Evolutionary conservation across 192 early-diverging fungal genomes (phyloP), one percentile per base, ranked within the genome.

Genomic region (Coemansia sp.): DNA sequence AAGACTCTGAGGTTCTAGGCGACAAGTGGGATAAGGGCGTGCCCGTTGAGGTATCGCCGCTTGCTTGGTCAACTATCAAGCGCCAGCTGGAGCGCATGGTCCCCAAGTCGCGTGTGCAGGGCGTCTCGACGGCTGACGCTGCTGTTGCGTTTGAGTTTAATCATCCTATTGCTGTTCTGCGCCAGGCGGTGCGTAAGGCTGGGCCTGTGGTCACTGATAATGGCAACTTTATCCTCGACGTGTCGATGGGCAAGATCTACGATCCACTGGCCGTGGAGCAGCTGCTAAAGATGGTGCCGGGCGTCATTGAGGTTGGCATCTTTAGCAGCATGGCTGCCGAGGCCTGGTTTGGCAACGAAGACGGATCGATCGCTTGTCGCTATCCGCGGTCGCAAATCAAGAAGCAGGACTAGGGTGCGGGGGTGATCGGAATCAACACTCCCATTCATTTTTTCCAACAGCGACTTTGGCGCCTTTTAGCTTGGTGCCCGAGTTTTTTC

Each of bases 151-250:
- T 81, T 26, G 68, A 43, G 39, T 59, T 77, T 42, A 70, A 67
- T 18, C 70, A 76, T 20, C 83, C 83, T 9, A 85, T 74, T 0
- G 86, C 90, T 3, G 80, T 65, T n/a, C 71, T 98, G 31, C 87
- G 95, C 28, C 94, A 93, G 92, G 94, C 89, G 2, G 85, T 86
- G 53, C 83, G 39, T 26, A 97, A 97, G 75, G 95, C 95, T 0
- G 95, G 95, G 6, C 95, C 95, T 2, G 91, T 94, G 26, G 90
- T 96, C 1, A 96, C 93, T 11, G 95, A 97, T 70, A 94, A 94
- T 65, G 94, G 94, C 10, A 96, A 94, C 82, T 91, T 95, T 80
- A 81, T 96, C 26, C 82, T 98, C 38, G 94, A 98, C 81, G 92
- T 88, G 4, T 76, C 88, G 35, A 91, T 97, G 75, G 91, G 91